These are phyloP conservation scores for Taphrina deformans DNA, from an alignment of 1,139 yeast genomes.

Conservation along the genomic window DNA sequence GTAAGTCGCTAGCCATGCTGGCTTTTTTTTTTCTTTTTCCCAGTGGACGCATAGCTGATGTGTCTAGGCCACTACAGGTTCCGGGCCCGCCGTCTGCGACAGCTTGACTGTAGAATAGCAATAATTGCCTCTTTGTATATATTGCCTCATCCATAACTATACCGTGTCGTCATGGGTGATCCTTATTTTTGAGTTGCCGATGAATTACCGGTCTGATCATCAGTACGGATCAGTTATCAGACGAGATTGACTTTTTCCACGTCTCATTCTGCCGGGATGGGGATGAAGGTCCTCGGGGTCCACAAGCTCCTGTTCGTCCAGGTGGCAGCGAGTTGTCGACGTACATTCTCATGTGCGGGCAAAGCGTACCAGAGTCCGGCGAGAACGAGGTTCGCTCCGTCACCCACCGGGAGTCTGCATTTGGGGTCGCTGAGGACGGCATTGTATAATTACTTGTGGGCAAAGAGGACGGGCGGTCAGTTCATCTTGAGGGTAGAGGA, in stretches of 20 bases:
- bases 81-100: constrained; percentile 5
- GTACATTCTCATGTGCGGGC: neutral
- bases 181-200: neutral
- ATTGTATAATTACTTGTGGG: constrained; percentile 78
- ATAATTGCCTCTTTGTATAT: no score
- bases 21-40: neutral
- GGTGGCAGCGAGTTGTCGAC: neutral
- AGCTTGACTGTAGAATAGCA: neutral
- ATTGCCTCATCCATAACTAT: no score
- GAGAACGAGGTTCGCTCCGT: constrained; percentile 93
- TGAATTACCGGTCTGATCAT: neutral
- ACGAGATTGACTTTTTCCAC: neutral
- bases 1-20: no score
- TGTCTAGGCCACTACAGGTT: constrained; percentile 13
- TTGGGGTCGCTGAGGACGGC: constrained; percentile 93
- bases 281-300: neutral
- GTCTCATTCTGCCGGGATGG: no score
- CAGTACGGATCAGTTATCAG: neutral
- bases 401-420: constrained; percentile 93
- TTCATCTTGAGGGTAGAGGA: constrained; percentile 85
- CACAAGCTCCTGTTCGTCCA: neutral
- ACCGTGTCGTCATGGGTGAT: neutral
- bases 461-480: constrained; percentile 74
- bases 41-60: neutral
- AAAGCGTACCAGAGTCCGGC: constrained; percentile 53